Base-by-base conservation (phyloP, 768 basidiomycete species). In the Sarcomyxa edulis region DNA sequence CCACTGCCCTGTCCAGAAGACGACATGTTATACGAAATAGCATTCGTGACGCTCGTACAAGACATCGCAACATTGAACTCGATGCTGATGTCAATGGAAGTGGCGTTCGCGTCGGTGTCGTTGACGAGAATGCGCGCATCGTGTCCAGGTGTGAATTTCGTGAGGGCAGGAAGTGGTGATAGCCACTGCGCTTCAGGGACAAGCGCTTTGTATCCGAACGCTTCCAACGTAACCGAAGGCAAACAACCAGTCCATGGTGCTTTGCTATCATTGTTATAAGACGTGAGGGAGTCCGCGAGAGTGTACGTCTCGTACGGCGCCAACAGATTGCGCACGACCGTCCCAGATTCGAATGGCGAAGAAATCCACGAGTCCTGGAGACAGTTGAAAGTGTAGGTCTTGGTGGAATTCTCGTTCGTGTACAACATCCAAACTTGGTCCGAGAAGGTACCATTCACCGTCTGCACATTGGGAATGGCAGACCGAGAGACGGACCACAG, bases 361-460 rank as follows among this genome's bases (percentile, higher is more conserved):
- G 84, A 82, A 39, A 95, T 91, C 88, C 89, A 91, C 11, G 64
- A 50, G 1, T 53, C 14, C 8, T 61, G 43, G 10, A 55, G 60
- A 60, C 93, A 96, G 47, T 79, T 64, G 50, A 66, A 77, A 14
- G 64, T 53, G 61, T 81, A 92, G 0, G 78, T 72, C 42, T 64
- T 61, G 3, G 92, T 86, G 31, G 50, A 33, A 50, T 96, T 96
- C 64, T 88, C 81, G 60, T 95, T 96, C 29, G 85, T 78, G 61
- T 78, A 94, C 5, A 96, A 60, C 50, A 95, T 37, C 89, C 89
- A 93, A 39, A 94, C 70, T 46, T 84, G 79, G 39, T 81, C 79
- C 7, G 68, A 67, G 53, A 74, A 69, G 18, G 52, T 66, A 6
- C 86, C 85, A 1, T 61, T 65, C 37, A 90, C 68, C 5, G 53